These are phyloP conservation scores for Tricladium varicosporioides DNA, from an alignment of 2,329 filamentous ascomycete genomes.

Conservation along the genomic window DNA sequence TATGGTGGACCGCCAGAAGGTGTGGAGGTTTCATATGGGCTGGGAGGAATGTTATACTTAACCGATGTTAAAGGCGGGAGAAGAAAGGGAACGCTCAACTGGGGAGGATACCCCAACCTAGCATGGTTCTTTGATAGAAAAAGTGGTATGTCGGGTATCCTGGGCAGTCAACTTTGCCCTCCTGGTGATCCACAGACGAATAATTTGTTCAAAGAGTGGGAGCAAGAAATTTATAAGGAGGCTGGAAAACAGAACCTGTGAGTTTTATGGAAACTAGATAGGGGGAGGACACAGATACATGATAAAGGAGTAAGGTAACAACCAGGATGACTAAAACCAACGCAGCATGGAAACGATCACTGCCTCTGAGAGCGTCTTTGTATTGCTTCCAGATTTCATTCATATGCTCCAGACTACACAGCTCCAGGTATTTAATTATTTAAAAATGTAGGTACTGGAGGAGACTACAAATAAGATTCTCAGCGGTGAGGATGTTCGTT, in stretches of 20 bases:
- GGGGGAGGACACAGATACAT: not conserved
- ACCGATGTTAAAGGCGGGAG: conserved; percentile 38
- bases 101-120: conserved; percentile 46
- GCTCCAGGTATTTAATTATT: no score
- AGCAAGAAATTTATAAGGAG: conserved; percentile 39
- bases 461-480: no score
- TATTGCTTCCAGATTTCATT: no score
- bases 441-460: no score
- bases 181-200: conserved; percentile 38
- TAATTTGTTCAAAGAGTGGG: conserved; percentile 37
- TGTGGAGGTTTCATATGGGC: conserved; percentile 38
- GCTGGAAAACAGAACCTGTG: not conserved
- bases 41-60: conserved; percentile 43
- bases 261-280: not conserved
- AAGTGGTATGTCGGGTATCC: conserved; percentile 41
- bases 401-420: no score
- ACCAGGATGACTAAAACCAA: not conserved
- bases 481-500: no score
- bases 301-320: not conserved
- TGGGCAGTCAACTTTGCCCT: conserved; percentile 43
- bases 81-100: conserved; percentile 40
- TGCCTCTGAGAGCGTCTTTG: no score
- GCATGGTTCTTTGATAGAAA: conserved; percentile 44
- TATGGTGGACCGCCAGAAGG: conserved; percentile 31
- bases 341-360: no score